Evolutionary conservation across 2,329 filamentous ascomycete species (phyloP).

Genomic region (Magnaporthiopsis incrustans): DNA sequence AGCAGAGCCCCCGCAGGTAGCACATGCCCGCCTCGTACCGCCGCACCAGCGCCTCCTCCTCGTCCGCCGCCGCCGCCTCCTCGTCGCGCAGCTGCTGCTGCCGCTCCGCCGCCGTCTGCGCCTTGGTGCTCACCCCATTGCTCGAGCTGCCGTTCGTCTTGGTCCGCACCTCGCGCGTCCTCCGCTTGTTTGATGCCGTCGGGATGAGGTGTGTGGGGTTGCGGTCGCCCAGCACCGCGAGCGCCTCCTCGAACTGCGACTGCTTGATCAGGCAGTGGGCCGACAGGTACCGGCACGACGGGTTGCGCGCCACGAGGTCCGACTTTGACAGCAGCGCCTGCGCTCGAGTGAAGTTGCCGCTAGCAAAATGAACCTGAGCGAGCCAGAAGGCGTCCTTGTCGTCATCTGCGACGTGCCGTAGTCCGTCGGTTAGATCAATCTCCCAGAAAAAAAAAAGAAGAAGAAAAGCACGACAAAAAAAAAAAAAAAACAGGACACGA

Average conservation of each 20-base stretch:
- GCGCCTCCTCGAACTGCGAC: conserved; percentile 79
- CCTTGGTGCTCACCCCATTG: conserved; percentile 21
- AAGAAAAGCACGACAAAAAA: no score
- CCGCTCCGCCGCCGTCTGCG: neutral
- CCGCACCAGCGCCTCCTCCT: conserved; percentile 66
- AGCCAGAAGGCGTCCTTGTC: conserved; percentile 95
- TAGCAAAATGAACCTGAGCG: conserved; percentile 94
- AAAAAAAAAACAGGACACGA: conserved; percentile 22
- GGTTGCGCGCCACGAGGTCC: conserved; percentile 71
- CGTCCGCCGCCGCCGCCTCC: conserved; percentile 24
- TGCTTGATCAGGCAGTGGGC: conserved; percentile 94
- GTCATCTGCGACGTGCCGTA: conserved; percentile 51
- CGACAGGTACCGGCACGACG: conserved; percentile 85
- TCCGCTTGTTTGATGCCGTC: conserved; percentile 55
- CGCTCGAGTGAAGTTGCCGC: conserved; percentile 88
- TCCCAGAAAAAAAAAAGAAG: no score
- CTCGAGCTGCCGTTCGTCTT: conserved; percentile 21
- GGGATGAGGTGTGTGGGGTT: conserved; percentile 85
- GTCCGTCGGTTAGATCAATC: neutral
- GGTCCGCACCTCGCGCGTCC: conserved; percentile 42
- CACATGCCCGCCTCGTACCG: conserved; percentile 97
- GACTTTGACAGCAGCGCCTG: conserved; percentile 78
- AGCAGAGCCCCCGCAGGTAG: conserved; percentile 87
- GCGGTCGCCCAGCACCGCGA: conserved; percentile 74
- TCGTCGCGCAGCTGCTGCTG: conserved; percentile 9